Evolutionary conservation across 495 filamentous ascomycete genomes (phyloP).

Genomic region (Terfezia boudieri): DNA sequence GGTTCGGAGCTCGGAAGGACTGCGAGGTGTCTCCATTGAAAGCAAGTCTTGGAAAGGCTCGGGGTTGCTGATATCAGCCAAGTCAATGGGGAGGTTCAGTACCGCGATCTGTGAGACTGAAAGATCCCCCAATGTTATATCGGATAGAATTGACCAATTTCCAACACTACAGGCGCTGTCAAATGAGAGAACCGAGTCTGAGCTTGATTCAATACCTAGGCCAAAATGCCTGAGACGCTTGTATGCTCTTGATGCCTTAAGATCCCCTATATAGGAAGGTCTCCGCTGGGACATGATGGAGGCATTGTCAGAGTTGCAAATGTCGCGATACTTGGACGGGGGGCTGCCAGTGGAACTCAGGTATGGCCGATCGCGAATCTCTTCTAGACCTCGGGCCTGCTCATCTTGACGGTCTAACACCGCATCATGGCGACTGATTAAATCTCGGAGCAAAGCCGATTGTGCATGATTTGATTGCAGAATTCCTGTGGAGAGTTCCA

Average conservation of each 20-base stretch:
- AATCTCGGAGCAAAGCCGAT: too few relatives aligned
- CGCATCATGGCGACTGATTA: too few relatives aligned
- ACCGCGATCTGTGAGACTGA: not conserved
- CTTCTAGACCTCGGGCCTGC: too few relatives aligned
- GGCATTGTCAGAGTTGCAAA: not conserved
- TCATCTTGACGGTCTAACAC: too few relatives aligned
- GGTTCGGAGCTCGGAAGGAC: not conserved
- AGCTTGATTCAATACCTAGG: not conserved
- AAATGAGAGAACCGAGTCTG: not conserved
- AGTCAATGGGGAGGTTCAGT: not conserved
- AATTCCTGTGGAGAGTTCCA: too few relatives aligned
- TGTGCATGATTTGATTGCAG: too few relatives aligned
- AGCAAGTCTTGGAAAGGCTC: not conserved
- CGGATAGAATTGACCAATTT: not conserved
- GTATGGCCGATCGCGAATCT: too few relatives aligned
- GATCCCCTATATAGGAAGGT: not conserved
- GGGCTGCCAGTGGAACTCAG: too few relatives aligned
- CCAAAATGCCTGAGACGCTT: not conserved
- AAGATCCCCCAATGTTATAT: not conserved
- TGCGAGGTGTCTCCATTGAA: not conserved
- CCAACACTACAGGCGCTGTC: not conserved
- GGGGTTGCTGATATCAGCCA: not conserved
- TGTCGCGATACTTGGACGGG: too few relatives aligned
- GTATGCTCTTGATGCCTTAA: not conserved
- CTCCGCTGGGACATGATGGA: not conserved